These are phyloP conservation scores for Chrysopogon serrulatus DNA, from an alignment of 176 grass and related monocot species.

Conservation along the genomic window DNA sequence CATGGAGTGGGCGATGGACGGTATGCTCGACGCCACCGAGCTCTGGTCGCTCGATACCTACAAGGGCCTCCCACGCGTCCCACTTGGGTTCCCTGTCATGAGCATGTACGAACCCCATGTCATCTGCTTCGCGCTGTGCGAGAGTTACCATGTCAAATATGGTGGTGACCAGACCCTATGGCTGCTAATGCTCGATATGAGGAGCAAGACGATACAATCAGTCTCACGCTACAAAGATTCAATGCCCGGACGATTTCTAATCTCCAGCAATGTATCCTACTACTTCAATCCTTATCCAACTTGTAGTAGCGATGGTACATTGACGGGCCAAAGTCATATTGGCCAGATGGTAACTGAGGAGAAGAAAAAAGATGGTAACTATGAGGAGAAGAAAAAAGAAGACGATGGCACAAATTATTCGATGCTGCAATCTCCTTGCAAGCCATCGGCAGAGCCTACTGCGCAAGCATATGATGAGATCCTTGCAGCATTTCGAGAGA, in stretches of 20 bases:
- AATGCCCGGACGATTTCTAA: fast-evolving
- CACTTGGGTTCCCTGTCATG: neutral
- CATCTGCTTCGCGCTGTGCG: neutral
- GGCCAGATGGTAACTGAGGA: too few species aligned
- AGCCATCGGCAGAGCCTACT: neutral
- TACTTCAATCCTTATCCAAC: neutral
- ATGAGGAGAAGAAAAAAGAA: neutral
- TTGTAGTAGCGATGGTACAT: too few species aligned
- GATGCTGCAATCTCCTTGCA: neutral
- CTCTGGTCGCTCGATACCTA: neutral
- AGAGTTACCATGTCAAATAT: neutral
- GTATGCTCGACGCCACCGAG: neutral
- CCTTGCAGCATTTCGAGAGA: neutral
- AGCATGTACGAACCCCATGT: neutral
- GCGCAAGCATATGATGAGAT: neutral
- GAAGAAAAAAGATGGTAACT: too few species aligned
- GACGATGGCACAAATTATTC: neutral
- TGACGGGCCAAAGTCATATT: too few species aligned
- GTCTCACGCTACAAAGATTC: neutral
- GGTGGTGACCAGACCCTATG: fast-evolving
- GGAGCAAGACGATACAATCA: neutral
- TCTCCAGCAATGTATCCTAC: neutral
- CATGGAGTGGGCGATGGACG: neutral
- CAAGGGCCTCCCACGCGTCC: neutral
- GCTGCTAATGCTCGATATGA: neutral